These are phyloP conservation scores for Pyrenula massariospora DNA, from an alignment of 495 filamentous ascomycete genomes.

Conservation along the genomic window DNA sequence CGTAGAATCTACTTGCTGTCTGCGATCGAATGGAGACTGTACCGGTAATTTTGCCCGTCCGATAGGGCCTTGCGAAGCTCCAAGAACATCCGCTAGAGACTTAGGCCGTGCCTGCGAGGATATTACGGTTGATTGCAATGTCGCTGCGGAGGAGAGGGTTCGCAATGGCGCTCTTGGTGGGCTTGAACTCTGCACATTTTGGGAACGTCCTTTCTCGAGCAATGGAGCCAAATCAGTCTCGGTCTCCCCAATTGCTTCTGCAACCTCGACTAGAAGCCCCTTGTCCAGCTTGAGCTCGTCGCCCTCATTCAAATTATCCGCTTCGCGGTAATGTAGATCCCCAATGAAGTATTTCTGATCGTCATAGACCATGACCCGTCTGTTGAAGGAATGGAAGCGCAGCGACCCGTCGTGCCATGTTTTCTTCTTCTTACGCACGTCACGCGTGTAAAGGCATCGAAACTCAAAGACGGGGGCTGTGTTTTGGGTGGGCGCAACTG, in stretches of 20 bases:
- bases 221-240: slow-evolving; percentile 68
- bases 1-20: background rate
- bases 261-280: slow-evolving; percentile 66
- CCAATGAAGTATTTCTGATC: slow-evolving; percentile 67
- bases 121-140: background rate
- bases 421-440: slow-evolving; percentile 77
- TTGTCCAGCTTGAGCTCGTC: slow-evolving; percentile 76
- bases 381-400: slow-evolving; percentile 84
- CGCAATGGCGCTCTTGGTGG: background rate
- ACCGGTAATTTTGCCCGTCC: background rate
- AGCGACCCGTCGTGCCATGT: slow-evolving; percentile 87
- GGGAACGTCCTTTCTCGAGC: slow-evolving; percentile 50
- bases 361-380: slow-evolving; percentile 84
- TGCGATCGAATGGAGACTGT: background rate
- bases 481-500: slow-evolving; percentile 36
- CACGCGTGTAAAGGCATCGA: slow-evolving; percentile 74
- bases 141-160: background rate
- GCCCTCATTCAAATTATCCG: slow-evolving; percentile 53
- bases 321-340: slow-evolving; percentile 69
- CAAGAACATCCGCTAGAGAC: background rate
- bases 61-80: background rate
- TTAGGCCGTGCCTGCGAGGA: background rate
- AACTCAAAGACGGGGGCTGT: slow-evolving; percentile 71
- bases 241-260: slow-evolving; percentile 55
- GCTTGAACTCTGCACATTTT: slow-evolving; percentile 26